Conservation (phyloP, 2,329 filamentous ascomycete genomes). For the Scedosporium apiospermum region DNA sequence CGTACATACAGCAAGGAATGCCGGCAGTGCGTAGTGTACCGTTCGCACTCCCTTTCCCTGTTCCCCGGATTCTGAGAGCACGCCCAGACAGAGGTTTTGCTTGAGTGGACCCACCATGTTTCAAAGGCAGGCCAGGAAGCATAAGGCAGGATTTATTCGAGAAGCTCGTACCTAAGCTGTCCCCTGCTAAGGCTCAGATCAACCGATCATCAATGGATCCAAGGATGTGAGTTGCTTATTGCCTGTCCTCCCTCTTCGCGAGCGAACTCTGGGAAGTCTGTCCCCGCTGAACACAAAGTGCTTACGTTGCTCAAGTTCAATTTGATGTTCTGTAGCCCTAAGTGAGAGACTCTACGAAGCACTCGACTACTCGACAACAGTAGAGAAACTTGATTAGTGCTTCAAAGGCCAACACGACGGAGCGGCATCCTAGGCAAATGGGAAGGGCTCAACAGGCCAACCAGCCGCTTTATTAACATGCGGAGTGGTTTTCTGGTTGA, state of each 20-base stretch:
- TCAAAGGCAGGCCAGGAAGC: not conserved
- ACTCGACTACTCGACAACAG: too few relatives aligned
- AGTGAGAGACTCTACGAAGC: too few relatives aligned
- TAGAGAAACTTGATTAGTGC: not conserved
- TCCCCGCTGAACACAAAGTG: too few relatives aligned
- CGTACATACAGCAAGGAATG: not conserved
- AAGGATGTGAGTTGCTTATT: not conserved
- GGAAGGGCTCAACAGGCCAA: not conserved
- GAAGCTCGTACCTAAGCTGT: not conserved
- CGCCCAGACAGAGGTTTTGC: not conserved
- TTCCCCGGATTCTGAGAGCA: not conserved
- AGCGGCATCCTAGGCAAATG: not conserved
- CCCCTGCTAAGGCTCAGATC: not conserved
- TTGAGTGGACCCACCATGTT: not conserved
- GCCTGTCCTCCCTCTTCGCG: too few relatives aligned
- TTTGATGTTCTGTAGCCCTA: too few relatives aligned
- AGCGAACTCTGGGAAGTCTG: too few relatives aligned
- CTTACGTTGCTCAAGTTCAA: too few relatives aligned
- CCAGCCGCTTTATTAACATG: not conserved
- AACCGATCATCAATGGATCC: not conserved
- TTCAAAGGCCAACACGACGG: not conserved
- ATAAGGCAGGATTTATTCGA: not conserved
- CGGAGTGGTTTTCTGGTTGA: not conserved
- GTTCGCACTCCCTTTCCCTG: not conserved
- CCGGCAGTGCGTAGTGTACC: not conserved